phyloP scores from a whole-genome alignment of 1,284 basidiomycete genomes.

The Ustilago nuda region DNA sequence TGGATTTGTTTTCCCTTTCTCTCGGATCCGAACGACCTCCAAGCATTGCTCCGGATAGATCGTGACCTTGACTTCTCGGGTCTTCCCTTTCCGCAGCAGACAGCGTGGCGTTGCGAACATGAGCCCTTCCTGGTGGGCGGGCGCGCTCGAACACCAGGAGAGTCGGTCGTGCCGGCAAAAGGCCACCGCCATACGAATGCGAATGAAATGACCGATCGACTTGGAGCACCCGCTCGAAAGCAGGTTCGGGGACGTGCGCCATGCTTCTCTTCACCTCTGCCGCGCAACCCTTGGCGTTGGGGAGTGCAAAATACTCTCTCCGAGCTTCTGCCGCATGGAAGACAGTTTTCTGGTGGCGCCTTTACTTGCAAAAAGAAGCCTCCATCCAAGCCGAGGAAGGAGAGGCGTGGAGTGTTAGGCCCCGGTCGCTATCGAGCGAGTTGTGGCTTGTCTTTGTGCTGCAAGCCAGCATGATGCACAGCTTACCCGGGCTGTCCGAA shows the following conservation, averaged over 20 bases:
- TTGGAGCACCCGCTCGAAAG: background rate
- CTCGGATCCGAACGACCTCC: background rate
- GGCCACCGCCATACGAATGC: background rate
- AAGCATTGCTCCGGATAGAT: background rate
- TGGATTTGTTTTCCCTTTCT: background rate
- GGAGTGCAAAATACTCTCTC: conserved; percentile 3
- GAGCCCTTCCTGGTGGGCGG: background rate
- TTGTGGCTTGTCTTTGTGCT: background rate
- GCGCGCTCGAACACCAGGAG: background rate
- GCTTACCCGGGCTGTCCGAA: background rate
- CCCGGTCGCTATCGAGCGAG: background rate
- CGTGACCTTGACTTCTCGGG: background rate
- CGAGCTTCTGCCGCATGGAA: conserved; percentile 14
- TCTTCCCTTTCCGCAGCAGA: background rate
- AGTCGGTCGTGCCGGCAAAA: background rate
- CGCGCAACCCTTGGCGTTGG: background rate
- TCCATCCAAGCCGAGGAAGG: background rate
- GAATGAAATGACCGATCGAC: conserved; percentile 2
- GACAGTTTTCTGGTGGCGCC: background rate
- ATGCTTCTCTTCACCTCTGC: background rate
- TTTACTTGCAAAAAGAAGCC: background rate
- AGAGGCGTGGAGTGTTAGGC: background rate
- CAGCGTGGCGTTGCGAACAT: background rate
- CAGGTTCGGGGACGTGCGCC: conserved; percentile 1
- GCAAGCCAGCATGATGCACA: conserved; percentile 2